A percentile compares a stretch with the other conserved stretches of the same genome.
These are phyloP conservation scores for Lupinus albus DNA, from an alignment of 306 rosid species.

Conservation along the genomic window DNA sequence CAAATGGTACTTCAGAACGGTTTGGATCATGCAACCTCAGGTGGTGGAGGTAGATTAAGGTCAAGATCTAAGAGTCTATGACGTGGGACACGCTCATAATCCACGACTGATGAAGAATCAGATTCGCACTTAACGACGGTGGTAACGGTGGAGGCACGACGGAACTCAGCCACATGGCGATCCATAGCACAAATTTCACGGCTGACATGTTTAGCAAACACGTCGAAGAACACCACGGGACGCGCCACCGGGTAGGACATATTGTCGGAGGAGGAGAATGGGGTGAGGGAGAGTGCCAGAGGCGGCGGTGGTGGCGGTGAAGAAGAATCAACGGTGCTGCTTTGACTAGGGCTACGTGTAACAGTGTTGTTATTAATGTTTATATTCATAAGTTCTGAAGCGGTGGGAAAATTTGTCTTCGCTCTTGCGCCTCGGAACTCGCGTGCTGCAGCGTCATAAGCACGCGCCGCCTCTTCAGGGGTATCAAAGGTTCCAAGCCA, in stretches of 20 bases:
- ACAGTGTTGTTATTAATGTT: background rate
- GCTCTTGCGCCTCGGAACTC: conserved; percentile 80
- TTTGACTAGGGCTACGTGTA: conserved; percentile 60
- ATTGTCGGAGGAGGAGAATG: conserved; percentile 24
- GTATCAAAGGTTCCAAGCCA: conserved; percentile 92
- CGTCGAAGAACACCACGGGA: conserved; percentile 58
- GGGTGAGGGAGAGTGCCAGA: conserved; percentile 46
- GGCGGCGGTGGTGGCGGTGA: conserved; percentile 50
- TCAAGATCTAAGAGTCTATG: conserved; percentile 61
- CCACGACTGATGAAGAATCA: conserved; percentile 57
- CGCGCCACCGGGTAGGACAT: conserved; percentile 43
- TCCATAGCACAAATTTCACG: conserved; percentile 53
- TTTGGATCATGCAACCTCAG: conserved; percentile 58
- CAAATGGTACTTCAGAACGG: background rate
- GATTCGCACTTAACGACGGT: conserved; percentile 51
- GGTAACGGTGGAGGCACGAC: background rate
- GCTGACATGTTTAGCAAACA: conserved; percentile 45
- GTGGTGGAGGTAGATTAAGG: conserved; percentile 68
- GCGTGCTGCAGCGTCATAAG: conserved; percentile 77
- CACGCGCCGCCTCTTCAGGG: conserved; percentile 85
- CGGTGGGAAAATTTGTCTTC: conserved; percentile 68
- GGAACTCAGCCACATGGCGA: conserved; percentile 23
- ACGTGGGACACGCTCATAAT: conserved; percentile 45
- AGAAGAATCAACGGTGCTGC: conserved; percentile 62
- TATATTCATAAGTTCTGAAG: conserved; percentile 31